Evolutionary conservation across 257 asterid species (phyloP), one percentile per base, ranked within the genome.

Genomic region (Handroanthus guayacan): DNA sequence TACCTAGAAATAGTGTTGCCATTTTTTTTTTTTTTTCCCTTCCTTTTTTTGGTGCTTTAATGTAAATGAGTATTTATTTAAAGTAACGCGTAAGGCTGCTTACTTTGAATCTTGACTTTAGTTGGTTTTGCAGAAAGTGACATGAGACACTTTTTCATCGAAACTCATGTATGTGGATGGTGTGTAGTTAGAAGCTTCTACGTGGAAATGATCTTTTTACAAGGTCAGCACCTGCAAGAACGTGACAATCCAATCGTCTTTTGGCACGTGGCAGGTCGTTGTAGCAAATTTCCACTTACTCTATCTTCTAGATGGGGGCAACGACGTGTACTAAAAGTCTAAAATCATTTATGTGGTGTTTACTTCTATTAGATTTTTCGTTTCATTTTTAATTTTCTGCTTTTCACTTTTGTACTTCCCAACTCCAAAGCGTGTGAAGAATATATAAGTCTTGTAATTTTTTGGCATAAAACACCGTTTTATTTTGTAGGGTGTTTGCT

Each of bases 31-130:
- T 12, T 38, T 56, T 71, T 4, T 0, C 31, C 31, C 31, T 25
- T n/a, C n/a, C 2, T 2, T 12, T 61, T 2, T 44, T 5, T 61
- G 2, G 6, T 17, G 14, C 5, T 31, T 67, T 11, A 9, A 18
- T 25, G 2, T 18, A 10, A 11, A 62, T 48, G 38, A 62, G 12
- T 9, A 16, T 36, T 34, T 3, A 9, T 39, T 12, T 1, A 69
- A 31, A 25, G 1, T 4, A 25, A 78, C 69, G 78, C 68, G 82
- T 78, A 62, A 51, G 67, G 52, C 5, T 7, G 72, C 77, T 17
- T 43, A 71, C 9, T 72, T 72, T 78, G 78, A 71, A 31, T 70
- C 43, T 78, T 69, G 76, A 69, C 76, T 69, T 17, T n/a, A 14
- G 71, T 66, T 51, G 74, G 14, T 31, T 47, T 31, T 34, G 50